Percentiles rank a stretch among this genome's conserved stretches.
Conservation (phyloP, 2,329 filamentous ascomycete genomes). For the Aquanectria penicillioides region DNA sequence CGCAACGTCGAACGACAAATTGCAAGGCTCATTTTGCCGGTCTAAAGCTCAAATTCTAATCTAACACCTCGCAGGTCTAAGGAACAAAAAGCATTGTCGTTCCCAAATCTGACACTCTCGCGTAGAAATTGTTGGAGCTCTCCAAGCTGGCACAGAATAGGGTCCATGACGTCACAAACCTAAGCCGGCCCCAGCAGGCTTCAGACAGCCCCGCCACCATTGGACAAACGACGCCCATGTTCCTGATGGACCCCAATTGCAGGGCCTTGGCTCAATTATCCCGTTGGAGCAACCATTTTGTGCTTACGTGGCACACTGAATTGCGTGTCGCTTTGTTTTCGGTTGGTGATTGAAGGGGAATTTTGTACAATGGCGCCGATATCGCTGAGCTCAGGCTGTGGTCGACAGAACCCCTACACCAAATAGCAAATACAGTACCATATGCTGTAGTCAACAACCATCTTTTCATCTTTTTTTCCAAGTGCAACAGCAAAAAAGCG, state of each 20-base stretch:
- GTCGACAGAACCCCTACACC: too few species aligned
- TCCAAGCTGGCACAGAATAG: not conserved
- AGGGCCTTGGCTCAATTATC: not conserved
- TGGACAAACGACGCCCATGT: conserved; percentile 9
- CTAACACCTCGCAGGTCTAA: not conserved
- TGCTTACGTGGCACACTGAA: not conserved
- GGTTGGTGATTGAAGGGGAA: too few species aligned
- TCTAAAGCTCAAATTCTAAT: too few species aligned
- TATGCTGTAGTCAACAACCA: too few species aligned
- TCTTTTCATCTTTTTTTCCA: too few species aligned
- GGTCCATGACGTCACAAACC: conserved; percentile 23
- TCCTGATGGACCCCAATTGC: not conserved
- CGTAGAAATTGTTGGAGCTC: not conserved
- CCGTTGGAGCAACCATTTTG: too few species aligned
- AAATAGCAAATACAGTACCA: too few species aligned
- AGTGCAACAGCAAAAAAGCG: too few species aligned
- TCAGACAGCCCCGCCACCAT: conserved; percentile 13
- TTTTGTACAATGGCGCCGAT: too few species aligned
- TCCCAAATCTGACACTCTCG: too few species aligned
- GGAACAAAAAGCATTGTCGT: too few species aligned
- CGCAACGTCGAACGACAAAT: conserved; percentile 31
- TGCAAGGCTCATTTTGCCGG: conserved; percentile 31
- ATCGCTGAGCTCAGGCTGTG: too few species aligned
- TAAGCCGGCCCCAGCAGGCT: conserved; percentile 7
- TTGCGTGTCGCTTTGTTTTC: not conserved